Conservation (phyloP, 2,329 filamentous ascomycete species). For the Colletotrichum lupini region DNA sequence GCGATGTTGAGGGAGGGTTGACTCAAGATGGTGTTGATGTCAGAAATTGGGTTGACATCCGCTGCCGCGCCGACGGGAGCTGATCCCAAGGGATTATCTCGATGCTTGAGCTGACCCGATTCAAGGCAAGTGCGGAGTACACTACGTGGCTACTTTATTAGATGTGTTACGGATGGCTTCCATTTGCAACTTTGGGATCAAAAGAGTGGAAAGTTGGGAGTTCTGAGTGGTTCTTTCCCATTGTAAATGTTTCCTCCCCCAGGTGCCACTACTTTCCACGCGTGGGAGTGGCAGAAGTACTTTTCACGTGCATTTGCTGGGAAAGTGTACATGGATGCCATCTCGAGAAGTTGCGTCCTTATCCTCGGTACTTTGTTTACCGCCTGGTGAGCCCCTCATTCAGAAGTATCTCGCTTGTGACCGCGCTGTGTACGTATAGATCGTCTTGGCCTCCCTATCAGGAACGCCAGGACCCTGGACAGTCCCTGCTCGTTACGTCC, state of each 20-base stretch:
- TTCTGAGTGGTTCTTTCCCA: neutral
- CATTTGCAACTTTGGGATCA: no score
- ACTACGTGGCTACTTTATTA: neutral
- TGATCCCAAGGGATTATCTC: neutral
- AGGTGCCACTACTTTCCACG: conserved; percentile 30
- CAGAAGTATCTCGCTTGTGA: neutral
- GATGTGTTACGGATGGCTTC: neutral
- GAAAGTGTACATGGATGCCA: neutral
- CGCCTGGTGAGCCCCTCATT: neutral
- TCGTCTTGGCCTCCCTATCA: neutral
- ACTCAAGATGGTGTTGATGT: neutral
- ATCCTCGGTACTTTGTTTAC: conserved; percentile 2
- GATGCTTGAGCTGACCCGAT: neutral
- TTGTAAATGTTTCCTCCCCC: conserved; percentile 18
- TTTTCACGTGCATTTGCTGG: neutral
- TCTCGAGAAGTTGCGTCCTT: neutral
- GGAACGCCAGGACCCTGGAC: neutral
- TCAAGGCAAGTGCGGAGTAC: neutral
- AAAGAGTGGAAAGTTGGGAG: neutral
- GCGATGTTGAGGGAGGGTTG: neutral
- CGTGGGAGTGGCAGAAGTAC: conserved; percentile 25
- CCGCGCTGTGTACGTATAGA: neutral
- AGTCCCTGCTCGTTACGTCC: conserved; percentile 23
- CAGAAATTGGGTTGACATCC: neutral
- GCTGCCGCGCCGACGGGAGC: neutral